phyloP scores from a whole-genome alignment of 2,329 filamentous ascomycete species.

The Uncinocarpus reesii region DNA sequence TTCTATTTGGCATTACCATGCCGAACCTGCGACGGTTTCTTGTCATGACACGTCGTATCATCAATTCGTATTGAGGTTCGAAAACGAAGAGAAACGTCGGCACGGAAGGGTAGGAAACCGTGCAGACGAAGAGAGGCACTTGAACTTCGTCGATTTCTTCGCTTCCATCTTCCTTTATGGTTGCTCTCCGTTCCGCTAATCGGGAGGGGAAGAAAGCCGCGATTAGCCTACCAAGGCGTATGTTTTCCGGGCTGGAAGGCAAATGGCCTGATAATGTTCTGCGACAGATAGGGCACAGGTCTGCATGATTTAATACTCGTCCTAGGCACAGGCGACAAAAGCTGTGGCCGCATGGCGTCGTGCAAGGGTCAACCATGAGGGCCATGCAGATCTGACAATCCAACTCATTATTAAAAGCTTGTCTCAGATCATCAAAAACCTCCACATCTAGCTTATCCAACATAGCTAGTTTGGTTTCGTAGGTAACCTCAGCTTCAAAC shows the following conservation, averaged over 20 bases:
- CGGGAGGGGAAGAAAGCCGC: constrained; percentile 59
- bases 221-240: constrained; percentile 53
- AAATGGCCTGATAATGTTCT: constrained; percentile 48
- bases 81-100: constrained; percentile 85
- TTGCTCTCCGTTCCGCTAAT: constrained; percentile 47
- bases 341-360: constrained; percentile 78
- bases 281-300: constrained; percentile 71
- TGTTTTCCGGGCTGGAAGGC: constrained; percentile 48
- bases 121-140: constrained; percentile 69
- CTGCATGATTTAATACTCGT: constrained; percentile 64
- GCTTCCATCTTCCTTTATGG: constrained; percentile 49
- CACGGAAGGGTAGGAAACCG: constrained; percentile 69
- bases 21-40: constrained; percentile 63
- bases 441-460: constrained; percentile 34
- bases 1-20: constrained; percentile 64
- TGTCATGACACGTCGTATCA: constrained; percentile 70
- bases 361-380: constrained; percentile 69
- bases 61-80: constrained; percentile 80
- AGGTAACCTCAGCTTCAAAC: constrained; percentile 36
- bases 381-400: constrained; percentile 86
- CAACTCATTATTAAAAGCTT: constrained; percentile 56
- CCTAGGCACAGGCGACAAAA: constrained; percentile 74
- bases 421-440: constrained; percentile 50
- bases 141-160: constrained; percentile 47
- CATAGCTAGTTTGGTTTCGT: constrained; percentile 19